Percentiles rank a stretch among this genome's conserved stretches.
Conservation (phyloP, 176 grass and related monocot genomes). For the Ampelocalamus luodianensis region DNA sequence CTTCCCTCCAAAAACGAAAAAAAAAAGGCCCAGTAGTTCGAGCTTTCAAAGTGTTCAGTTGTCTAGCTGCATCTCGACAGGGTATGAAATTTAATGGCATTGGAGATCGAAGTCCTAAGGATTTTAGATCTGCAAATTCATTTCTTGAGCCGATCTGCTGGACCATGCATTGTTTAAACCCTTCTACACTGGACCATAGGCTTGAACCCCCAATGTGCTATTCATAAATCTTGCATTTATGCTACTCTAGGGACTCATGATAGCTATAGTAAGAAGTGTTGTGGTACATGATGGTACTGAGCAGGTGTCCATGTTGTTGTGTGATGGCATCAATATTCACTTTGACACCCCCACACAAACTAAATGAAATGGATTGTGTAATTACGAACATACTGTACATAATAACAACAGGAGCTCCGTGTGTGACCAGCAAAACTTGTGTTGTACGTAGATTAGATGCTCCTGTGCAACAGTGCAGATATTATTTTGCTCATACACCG, state of each 20-base stretch:
- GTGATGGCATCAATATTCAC: not conserved
- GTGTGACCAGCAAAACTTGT: not conserved
- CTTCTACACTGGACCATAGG: constrained; percentile 8
- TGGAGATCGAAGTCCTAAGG: not conserved
- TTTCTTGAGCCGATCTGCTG: not conserved
- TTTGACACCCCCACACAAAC: not conserved
- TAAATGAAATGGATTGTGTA: not conserved
- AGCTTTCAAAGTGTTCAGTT: not conserved
- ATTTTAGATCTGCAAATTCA: constrained; percentile 21
- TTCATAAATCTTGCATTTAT: constrained; percentile 36
- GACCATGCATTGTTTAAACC: not conserved
- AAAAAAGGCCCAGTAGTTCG: not conserved
- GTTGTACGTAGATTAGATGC: not conserved
- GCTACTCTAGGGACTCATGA: not conserved
- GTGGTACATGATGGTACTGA: constrained; percentile 5
- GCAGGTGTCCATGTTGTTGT: not conserved
- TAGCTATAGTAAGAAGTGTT: not conserved
- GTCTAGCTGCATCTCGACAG: not conserved
- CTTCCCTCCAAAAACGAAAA: too few species aligned
- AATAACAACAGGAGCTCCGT: not conserved
- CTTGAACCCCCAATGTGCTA: not conserved
- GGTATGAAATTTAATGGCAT: constrained; percentile 12
- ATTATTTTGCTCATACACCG: not conserved
- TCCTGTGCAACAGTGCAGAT: not conserved
- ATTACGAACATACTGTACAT: not conserved